A percentile compares a stretch with the other conserved stretches of the same genome.
Conservation (phyloP, 306 rosid species). For the Vachellia pachyceras region DNA sequence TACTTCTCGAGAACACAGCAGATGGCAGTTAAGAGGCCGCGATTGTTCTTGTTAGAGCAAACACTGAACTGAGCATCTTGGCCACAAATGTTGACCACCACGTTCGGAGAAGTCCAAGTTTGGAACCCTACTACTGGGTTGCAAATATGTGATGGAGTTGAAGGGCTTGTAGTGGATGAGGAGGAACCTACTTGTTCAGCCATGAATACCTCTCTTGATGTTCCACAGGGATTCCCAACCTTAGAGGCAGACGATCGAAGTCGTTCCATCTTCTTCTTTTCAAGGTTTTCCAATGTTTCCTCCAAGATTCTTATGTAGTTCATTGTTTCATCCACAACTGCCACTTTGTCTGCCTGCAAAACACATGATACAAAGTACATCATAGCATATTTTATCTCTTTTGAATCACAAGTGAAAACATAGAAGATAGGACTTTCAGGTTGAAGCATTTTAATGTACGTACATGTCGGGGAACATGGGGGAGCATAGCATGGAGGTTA, state of each 20-base stretch:
- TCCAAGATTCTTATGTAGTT: not conserved
- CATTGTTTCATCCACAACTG: not conserved
- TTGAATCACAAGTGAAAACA: no score
- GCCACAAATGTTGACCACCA: not conserved
- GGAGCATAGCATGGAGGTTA: not conserved
- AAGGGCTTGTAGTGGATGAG: not conserved
- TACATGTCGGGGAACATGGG: not conserved
- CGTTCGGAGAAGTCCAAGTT: not conserved
- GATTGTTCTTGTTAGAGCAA: conserved; percentile 46
- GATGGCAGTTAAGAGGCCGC: conserved; percentile 42
- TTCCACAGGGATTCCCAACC: not conserved
- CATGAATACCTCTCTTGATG: not conserved
- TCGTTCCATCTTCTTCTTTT: not conserved
- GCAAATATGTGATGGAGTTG: no score
- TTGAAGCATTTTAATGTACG: not conserved
- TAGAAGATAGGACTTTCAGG: not conserved
- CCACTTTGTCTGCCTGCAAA: not conserved
- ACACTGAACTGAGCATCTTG: conserved; percentile 52
- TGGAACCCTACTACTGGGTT: not conserved
- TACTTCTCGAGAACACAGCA: conserved; percentile 58
- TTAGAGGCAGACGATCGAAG: no score
- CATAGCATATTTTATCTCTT: not conserved
- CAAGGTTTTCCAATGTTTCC: not conserved
- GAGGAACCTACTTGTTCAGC: not conserved
- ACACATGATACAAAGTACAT: not conserved